Conservation (phyloP, 2,329 filamentous ascomycete genomes). For the Mollisiaceae sp. region DNA sequence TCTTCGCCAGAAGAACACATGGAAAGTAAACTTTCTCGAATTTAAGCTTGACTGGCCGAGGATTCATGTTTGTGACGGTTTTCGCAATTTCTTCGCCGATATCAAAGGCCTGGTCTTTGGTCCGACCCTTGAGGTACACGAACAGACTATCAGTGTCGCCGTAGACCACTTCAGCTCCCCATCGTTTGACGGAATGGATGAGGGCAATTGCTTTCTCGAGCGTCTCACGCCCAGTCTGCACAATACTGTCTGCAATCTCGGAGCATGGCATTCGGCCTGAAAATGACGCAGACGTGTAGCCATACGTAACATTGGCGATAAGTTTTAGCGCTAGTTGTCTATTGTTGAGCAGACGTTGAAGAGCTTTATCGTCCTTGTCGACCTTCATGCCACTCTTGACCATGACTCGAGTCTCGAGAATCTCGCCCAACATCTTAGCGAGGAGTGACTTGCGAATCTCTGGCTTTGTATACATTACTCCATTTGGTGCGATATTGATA, state of each 20-base stretch:
- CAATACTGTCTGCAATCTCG: slow-evolving; percentile 97
- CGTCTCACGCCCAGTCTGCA: slow-evolving; percentile 93
- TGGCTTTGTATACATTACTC: slow-evolving; percentile 91
- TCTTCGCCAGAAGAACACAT: slow-evolving; percentile 92
- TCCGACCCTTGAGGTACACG: slow-evolving; percentile 85
- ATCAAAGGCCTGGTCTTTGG: slow-evolving; percentile 84
- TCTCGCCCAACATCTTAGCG: slow-evolving; percentile 95
- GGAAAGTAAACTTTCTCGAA: slow-evolving; percentile 99
- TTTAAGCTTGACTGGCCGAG: slow-evolving; percentile 90
- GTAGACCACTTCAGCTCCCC: slow-evolving; percentile 97
- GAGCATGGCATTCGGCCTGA: slow-evolving; percentile 97
- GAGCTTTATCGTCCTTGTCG: slow-evolving; percentile 83
- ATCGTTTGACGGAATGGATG: slow-evolving; percentile 85
- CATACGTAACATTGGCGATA: slow-evolving; percentile 98
- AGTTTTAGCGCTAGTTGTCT: slow-evolving; percentile 92
- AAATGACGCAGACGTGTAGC: slow-evolving; percentile 95
- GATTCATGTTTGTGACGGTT: slow-evolving; percentile 87
- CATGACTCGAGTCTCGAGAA: slow-evolving; percentile 95
- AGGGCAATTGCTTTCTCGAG: slow-evolving; percentile 91
- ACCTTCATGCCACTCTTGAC: slow-evolving; percentile 96
- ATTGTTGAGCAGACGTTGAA: slow-evolving; percentile 91
- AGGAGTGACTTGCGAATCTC: slow-evolving; percentile 87
- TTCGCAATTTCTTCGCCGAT: slow-evolving; percentile 92
- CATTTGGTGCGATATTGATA: slow-evolving; percentile 92
- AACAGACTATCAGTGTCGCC: slow-evolving; percentile 97